Conservation (phyloP, 805 yeast genomes). For the Metschnikowia anglica region DNA sequence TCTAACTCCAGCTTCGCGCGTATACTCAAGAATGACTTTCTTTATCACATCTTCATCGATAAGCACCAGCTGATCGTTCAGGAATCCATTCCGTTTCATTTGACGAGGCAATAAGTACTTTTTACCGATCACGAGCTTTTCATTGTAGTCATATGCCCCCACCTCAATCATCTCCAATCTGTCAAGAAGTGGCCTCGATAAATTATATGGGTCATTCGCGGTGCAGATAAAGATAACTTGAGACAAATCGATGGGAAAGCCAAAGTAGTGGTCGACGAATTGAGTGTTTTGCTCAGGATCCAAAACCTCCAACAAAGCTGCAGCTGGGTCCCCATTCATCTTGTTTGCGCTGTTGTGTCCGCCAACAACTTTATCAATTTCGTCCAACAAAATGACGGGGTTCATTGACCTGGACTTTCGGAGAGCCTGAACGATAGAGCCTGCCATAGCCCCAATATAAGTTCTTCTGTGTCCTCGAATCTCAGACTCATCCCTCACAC, state of each 20-base stretch:
- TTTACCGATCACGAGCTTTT: conserved; percentile 70
- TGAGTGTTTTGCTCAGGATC: conserved; percentile 85
- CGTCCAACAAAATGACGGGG: conserved; percentile 81
- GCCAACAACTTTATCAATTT: conserved; percentile 75
- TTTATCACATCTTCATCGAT: conserved; percentile 56
- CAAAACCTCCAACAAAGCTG: conserved; percentile 81
- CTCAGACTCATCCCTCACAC: conserved; percentile 85
- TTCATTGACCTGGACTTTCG: conserved; percentile 75
- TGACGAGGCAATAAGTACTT: conserved; percentile 76
- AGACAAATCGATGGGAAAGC: conserved; percentile 82
- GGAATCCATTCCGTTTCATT: conserved; percentile 63
- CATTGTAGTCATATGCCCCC: conserved; percentile 76
- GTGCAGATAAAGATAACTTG: conserved; percentile 83
- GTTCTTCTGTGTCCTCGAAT: conserved; percentile 89
- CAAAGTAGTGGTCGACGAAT: conserved; percentile 80
- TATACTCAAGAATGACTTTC: conserved; percentile 64
- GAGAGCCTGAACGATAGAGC: conserved; percentile 71
- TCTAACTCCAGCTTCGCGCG: conserved; percentile 86
- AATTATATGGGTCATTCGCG: conserved; percentile 70
- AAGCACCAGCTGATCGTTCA: conserved; percentile 36
- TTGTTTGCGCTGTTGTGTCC: conserved; percentile 44
- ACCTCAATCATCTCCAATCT: conserved; percentile 80
- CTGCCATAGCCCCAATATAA: conserved; percentile 92
- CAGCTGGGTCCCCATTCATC: conserved; percentile 83
- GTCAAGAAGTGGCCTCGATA: conserved; percentile 76